Percentiles rank a stretch among this genome's conserved stretches.
These are phyloP conservation scores for Orbilia blumenaviensis DNA, from an alignment of 2,329 filamentous ascomycete genomes.

Conservation along the genomic window DNA sequence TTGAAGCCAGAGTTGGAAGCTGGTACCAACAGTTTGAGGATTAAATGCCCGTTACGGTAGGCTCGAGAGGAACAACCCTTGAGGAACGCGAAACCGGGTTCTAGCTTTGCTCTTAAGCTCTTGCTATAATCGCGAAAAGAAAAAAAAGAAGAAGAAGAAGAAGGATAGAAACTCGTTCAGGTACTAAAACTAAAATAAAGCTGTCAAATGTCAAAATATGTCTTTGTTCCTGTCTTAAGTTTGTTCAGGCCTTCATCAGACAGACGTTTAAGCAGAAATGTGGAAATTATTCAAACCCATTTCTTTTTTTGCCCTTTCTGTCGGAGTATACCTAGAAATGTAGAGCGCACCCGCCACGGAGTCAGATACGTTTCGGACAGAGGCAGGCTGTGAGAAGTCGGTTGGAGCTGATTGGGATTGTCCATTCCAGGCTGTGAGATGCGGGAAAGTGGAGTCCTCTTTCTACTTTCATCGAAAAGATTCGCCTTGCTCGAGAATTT, in stretches of 20 bases:
- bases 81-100: slow-evolving; percentile 7
- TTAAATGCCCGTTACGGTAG: neutral
- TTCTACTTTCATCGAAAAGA: neutral
- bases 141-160: neutral
- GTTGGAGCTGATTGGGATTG: slow-evolving; percentile 39
- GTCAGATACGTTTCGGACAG: slow-evolving; percentile 18
- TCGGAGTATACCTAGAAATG: neutral
- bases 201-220: neutral
- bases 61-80: neutral
- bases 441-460: slow-evolving; percentile 8
- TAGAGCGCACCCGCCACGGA: no score
- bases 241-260: neutral
- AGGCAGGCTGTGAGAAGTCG: slow-evolving; percentile 33
- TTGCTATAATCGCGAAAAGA: slow-evolving; percentile 5
- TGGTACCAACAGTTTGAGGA: neutral
- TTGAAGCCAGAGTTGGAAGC: neutral
- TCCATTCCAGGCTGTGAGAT: neutral
- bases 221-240: neutral
- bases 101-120: neutral
- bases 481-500: slow-evolving; percentile 18
- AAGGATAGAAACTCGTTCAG: neutral
- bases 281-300: neutral
- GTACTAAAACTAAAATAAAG: neutral
- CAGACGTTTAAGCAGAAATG: neutral
- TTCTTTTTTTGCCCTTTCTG: neutral